phyloP scores from a whole-genome alignment of 2,329 filamentous ascomycete species.

The Talaromyces sp. region DNA sequence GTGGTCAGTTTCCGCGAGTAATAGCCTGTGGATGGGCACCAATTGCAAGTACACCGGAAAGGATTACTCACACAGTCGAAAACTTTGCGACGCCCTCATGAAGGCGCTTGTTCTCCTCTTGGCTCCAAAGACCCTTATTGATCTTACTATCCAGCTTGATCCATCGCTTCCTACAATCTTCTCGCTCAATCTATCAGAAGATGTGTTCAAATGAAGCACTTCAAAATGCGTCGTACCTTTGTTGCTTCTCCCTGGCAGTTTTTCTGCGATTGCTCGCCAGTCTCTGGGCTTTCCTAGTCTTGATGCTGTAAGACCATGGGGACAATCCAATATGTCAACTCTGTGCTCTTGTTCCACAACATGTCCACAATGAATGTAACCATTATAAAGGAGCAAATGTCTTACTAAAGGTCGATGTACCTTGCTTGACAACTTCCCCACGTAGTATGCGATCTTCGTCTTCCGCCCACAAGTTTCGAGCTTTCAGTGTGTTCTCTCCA shows the following conservation, averaged over 20 bases:
- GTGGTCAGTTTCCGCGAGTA: no score
- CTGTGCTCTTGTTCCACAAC: background rate
- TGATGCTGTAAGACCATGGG: background rate
- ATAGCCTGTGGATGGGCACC: no score
- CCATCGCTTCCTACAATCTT: background rate
- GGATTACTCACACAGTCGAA: background rate
- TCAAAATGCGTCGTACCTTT: background rate
- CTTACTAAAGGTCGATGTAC: background rate
- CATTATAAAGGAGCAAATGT: background rate
- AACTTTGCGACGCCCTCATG: background rate
- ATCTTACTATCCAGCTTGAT: background rate
- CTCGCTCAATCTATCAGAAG: background rate
- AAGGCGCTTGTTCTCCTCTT: background rate
- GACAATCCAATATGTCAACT: background rate
- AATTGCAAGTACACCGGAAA: background rate
- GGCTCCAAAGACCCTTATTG: background rate
- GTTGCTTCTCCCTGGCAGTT: background rate
- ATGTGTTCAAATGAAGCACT: background rate
- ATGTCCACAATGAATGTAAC: background rate
- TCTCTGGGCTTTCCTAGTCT: background rate
- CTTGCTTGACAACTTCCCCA: background rate
- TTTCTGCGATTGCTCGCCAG: background rate
- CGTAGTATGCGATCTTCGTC: background rate
- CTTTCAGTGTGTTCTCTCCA: background rate
- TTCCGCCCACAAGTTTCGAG: background rate